Conservation (phyloP, 352 stramenopile genomes). For the Phytophthora agathidicida region DNA sequence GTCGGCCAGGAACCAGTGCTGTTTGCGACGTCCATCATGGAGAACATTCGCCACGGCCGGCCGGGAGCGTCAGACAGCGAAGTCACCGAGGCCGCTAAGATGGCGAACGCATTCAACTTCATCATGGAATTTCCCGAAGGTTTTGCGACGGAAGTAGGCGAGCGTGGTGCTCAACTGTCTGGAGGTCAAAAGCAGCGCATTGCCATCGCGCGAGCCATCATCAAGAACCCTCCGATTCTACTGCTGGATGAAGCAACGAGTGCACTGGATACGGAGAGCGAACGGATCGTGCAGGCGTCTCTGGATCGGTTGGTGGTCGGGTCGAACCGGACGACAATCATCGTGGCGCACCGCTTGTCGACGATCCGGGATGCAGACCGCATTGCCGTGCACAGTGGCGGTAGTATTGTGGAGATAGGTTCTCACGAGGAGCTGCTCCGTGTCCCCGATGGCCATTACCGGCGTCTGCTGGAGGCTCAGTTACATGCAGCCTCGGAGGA, state of each 20-base stretch:
- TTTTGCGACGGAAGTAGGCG: slow-evolving; percentile 90
- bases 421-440: slow-evolving; percentile 92
- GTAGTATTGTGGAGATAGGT: slow-evolving; percentile 92
- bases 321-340: slow-evolving; percentile 87
- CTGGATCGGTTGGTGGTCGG: slow-evolving; percentile 58
- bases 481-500: not conserved
- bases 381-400: slow-evolving; percentile 95
- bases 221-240: slow-evolving; percentile 90
- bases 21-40: slow-evolving; percentile 75
- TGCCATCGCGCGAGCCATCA: slow-evolving; percentile 92
- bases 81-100: slow-evolving; percentile 63
- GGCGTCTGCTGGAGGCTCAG: slow-evolving; percentile 48
- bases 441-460: slow-evolving; percentile 52
- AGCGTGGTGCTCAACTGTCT: slow-evolving; percentile 86
- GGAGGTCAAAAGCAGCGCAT: slow-evolving; percentile 95
- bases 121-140: slow-evolving; percentile 90
- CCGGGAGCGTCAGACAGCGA: slow-evolving; percentile 48
- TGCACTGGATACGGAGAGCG: slow-evolving; percentile 83
- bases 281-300: slow-evolving; percentile 83
- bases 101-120: slow-evolving; percentile 93
- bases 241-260: slow-evolving; percentile 92
- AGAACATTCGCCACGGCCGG: slow-evolving; percentile 81
- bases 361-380: slow-evolving; percentile 94
- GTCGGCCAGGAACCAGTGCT: slow-evolving; percentile 85
- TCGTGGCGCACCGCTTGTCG: slow-evolving; percentile 94